Evolutionary conservation across 441 rosid genomes (phyloP), one percentile per base, ranked within the genome.

Genomic region (Pelargonium australe): DNA sequence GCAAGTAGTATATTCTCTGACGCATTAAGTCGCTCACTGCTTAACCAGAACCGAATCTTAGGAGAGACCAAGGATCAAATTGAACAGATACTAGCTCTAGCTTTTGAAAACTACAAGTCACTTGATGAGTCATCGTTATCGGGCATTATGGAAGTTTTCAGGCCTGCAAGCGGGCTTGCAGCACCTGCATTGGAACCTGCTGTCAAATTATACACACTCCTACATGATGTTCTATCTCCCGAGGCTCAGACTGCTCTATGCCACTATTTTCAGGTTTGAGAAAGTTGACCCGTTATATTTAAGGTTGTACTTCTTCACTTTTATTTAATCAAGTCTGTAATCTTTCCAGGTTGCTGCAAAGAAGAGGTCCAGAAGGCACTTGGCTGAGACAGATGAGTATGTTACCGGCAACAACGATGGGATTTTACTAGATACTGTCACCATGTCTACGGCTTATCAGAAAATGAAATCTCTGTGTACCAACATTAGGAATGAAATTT

Each of bases 11-110:
- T 45, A 61, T 41, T 65, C 67, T 65, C 49, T 72, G 28, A 55
- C 45, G 45, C 6, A 51, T 49, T 16, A 60, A 62, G 37, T 67
- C 76, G 65, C 49, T 79, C 43, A 64, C 70, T 66, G 60, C 64
- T 80, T 83, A 51, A 65, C 71, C 83, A 95, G 99, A 95, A 95
- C 37, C 95, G 99, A 69, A 86, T 95, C 66, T 75, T 90, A 78
- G 96, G 91, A 77, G 98, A 92, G 81, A 86, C 86, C 77, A 95
- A 84, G 80, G 97, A 95, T 80, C 97, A 92, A 85, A 89, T 92
- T 14, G 97, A 91, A 80, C 99, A 90, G 79, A 87, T 89, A 72
- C 93, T 95, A 74, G 81, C 95, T 68, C 76, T 85, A 69, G 90
- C 81, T 75, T 92, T 92, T 73, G 96, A 87, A 86, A 92, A 90